A percentile compares a stretch with the other conserved stretches of the same genome.
phyloP scores from a whole-genome alignment of 2,329 filamentous ascomycete species.

The Pseudopyrenochaeta lycopersici region DNA sequence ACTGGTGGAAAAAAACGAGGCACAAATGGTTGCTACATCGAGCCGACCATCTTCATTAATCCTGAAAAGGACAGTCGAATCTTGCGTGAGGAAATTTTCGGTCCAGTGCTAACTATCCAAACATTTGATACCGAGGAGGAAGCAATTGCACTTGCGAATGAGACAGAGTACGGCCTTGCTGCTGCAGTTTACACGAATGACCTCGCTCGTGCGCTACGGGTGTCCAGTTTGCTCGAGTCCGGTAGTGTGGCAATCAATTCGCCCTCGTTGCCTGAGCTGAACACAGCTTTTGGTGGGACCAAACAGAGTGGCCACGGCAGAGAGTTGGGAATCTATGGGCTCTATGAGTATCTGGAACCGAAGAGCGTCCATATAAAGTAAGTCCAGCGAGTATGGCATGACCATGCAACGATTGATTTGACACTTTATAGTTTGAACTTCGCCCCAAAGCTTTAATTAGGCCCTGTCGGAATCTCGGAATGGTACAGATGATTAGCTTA shows the following conservation, averaged over 20 bases:
- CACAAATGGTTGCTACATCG: slow-evolving; percentile 16
- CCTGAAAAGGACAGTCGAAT: neutral
- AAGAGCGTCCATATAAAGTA: slow-evolving; percentile 8
- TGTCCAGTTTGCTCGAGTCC: slow-evolving; percentile 11
- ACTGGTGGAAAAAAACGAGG: slow-evolving; percentile 15
- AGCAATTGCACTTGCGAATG: slow-evolving; percentile 1
- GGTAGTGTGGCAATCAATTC: slow-evolving; percentile 26
- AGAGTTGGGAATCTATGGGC: slow-evolving; percentile 17
- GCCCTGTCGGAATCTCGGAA: no score
- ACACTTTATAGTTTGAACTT: no score
- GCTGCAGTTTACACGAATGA: slow-evolving; percentile 1
- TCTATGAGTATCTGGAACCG: slow-evolving; percentile 21
- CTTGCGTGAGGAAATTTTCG: slow-evolving; percentile 32
- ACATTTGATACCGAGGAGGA: slow-evolving; percentile 24
- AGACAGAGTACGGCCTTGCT: slow-evolving; percentile 3
- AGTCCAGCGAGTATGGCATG: no score
- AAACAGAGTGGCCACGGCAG: slow-evolving; percentile 26
- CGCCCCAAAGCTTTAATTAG: no score
- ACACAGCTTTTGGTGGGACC: slow-evolving; percentile 28
- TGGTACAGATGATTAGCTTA: no score
- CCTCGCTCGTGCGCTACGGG: slow-evolving; percentile 3
- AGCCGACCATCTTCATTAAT: slow-evolving; percentile 37
- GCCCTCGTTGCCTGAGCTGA: neutral
- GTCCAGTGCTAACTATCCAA: slow-evolving; percentile 23
- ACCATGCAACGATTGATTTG: no score